Conservation (phyloP, 2,329 filamentous ascomycete species). For the Graphilbum sp. region DNA sequence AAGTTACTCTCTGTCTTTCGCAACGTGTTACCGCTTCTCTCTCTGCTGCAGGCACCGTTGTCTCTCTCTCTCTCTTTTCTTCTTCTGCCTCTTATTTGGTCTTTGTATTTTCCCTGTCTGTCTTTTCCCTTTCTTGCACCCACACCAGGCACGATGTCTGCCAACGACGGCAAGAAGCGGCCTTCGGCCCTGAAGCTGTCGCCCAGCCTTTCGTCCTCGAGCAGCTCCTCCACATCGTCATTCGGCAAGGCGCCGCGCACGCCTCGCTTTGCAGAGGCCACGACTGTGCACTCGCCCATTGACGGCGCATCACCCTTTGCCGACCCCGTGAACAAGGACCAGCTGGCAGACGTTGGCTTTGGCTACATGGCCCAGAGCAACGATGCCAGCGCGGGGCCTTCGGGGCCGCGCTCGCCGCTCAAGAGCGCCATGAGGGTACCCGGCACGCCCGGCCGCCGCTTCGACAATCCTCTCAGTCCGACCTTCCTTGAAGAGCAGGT, state of each 20-base stretch:
- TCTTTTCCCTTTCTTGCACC: constrained; percentile 7
- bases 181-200: constrained; percentile 38
- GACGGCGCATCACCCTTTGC: constrained; percentile 42
- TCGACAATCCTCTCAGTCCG: constrained; percentile 70
- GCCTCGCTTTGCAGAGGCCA: constrained; percentile 69
- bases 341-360: constrained; percentile 80
- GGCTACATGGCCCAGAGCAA: constrained; percentile 57
- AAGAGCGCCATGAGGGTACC: constrained; percentile 85
- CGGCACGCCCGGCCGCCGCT: constrained; percentile 57
- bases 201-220: constrained; percentile 31
- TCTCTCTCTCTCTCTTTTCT: constrained; percentile 20
- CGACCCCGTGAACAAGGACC: constrained; percentile 40
- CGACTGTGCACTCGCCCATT: constrained; percentile 60
- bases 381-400: constrained; percentile 43
- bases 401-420: constrained; percentile 60
- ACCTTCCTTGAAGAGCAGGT: constrained; percentile 81
- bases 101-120: too few relatives aligned
- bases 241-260: constrained; percentile 50
- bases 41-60: too few relatives aligned
- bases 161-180: constrained; percentile 35
- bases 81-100: constrained; percentile 18
- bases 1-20: too few relatives aligned
- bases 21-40: too few relatives aligned
- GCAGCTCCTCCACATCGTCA: constrained; percentile 35
- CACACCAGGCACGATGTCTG: constrained; percentile 13